Evolutionary conservation across 1,284 basidiomycete genomes (phyloP), one percentile per base, ranked within the genome.

Genomic region (Irpex rosettiformis): DNA sequence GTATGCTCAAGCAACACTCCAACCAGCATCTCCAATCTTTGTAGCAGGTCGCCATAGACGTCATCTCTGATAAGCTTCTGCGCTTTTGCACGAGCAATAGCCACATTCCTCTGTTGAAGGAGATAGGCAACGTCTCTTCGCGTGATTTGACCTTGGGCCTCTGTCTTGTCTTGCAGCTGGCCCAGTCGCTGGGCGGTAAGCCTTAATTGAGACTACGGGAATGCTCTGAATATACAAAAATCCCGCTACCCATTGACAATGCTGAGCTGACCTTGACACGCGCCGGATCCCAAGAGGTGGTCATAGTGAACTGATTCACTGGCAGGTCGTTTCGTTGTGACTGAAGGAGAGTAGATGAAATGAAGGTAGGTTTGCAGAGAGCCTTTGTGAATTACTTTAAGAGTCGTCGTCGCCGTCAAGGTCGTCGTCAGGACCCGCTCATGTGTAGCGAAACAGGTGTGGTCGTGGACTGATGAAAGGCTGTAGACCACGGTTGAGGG

Each of bases 51-150:
- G 5, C 78, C 80, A 63, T 79, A 74, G 8, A 77, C 75, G 67
- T 91, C 88, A 54, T 89, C 85, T 42, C 79, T 75, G 37, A 88
- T 79, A 56, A 88, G 70, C 64, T 79, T 83, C 66, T 86, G 85
- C 1, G 85, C 85, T 72, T 89, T 90, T 10, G 80, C 78, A 42
- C 88, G 82, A 10, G 89, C 89, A 47, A 87, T 70, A 13, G 73
- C 74, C 54, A 86, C 71, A 60, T 86, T 82, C 37, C 79, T 79
- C 62, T 86, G 82, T 56, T 80, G 77, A 45, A 91, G 74, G 24
- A 86, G 71, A 8, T 79, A 85, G 10, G 86, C 83, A 57, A 91
- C 85, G 67, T 90, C 88, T 62, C 77, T 77, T 62, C 85, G 78
- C 13, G 79, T 82, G 45, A 88, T 81, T 47, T 78, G 79, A 2